A percentile compares a stretch with the other conserved stretches of the same genome.
Evolutionary conservation across 768 basidiomycete genomes (phyloP).

Genomic region (Pleurotus tuber-regium): DNA sequence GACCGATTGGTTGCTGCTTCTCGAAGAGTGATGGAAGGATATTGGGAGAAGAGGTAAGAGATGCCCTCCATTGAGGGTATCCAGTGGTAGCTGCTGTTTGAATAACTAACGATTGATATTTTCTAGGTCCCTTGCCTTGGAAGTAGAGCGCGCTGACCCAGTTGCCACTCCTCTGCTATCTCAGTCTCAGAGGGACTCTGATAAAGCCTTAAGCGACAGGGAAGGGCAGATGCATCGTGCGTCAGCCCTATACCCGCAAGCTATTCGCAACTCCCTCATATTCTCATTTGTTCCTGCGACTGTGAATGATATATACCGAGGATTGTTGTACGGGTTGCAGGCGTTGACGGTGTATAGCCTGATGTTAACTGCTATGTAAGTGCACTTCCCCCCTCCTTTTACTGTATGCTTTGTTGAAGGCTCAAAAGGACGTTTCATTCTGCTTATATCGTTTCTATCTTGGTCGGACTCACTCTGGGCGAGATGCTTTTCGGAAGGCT

Average conservation of each 20-base stretch:
- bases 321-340: constrained; percentile 61
- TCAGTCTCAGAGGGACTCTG: no score
- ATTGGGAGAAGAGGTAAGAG: constrained; percentile 61
- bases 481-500: constrained; percentile 70
- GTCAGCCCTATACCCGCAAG: no score
- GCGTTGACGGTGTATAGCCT: constrained; percentile 61
- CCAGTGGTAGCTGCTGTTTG: background rate
- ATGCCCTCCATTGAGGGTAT: no score
- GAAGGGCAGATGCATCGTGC: constrained; percentile 31
- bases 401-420: background rate
- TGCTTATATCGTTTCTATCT: constrained; percentile 69
- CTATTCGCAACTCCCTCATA: no score
- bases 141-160: background rate
- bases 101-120: background rate
- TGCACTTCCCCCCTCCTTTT: constrained; percentile 2
- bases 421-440: constrained; percentile 75
- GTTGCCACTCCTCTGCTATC: background rate
- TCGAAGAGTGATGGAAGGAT: constrained; percentile 46
- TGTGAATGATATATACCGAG: constrained; percentile 73
- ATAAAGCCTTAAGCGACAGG: background rate
- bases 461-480: constrained; percentile 69
- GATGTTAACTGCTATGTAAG: constrained; percentile 83
- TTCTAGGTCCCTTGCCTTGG: background rate
- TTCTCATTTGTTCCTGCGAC: no score
- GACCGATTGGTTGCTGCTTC: constrained; percentile 68